These are phyloP conservation scores for Apostasia ramifera DNA, from an alignment of 106 monocot genomes.

Conservation along the genomic window DNA sequence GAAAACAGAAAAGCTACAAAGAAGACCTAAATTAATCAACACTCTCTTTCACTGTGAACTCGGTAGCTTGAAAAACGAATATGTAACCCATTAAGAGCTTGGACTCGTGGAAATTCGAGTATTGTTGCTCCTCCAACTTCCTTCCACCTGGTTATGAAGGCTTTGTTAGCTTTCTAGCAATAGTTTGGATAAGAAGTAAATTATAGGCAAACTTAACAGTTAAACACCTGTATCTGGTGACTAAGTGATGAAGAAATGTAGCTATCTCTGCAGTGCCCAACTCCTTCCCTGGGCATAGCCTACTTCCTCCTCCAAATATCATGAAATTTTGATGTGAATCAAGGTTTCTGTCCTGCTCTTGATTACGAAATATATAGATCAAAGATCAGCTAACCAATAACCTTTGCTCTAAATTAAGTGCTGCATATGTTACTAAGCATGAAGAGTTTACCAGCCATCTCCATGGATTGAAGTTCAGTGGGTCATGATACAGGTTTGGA, in stretches of 20 bases:
- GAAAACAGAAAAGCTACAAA: too few species aligned
- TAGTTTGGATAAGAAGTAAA: neutral
- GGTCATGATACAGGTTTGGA: constrained; percentile 56
- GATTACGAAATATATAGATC: neutral
- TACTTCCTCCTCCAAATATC: constrained; percentile 67
- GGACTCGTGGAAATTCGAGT: constrained; percentile 59
- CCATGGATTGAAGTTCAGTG: constrained; percentile 95
- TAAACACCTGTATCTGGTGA: constrained; percentile 65
- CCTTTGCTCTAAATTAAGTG: neutral
- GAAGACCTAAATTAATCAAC: too few species aligned
- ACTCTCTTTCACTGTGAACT: neutral
- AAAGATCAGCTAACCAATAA: neutral
- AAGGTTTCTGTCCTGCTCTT: constrained; percentile 36
- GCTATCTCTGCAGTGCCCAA: constrained; percentile 62
- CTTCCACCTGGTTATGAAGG: constrained; percentile 40
- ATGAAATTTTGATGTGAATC: constrained; percentile 65
- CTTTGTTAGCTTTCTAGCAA: too few species aligned
- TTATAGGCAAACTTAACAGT: neutral
- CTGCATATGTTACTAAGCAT: neutral
- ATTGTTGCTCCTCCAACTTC: constrained; percentile 47
- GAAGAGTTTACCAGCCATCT: constrained; percentile 74
- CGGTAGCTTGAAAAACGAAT: constrained; percentile 21
- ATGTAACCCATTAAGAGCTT: constrained; percentile 51
- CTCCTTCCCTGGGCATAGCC: constrained; percentile 72
- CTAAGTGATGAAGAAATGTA: constrained; percentile 68